These are phyloP conservation scores for Suillus sp. DNA, from an alignment of 768 basidiomycete species.

Conservation along the genomic window DNA sequence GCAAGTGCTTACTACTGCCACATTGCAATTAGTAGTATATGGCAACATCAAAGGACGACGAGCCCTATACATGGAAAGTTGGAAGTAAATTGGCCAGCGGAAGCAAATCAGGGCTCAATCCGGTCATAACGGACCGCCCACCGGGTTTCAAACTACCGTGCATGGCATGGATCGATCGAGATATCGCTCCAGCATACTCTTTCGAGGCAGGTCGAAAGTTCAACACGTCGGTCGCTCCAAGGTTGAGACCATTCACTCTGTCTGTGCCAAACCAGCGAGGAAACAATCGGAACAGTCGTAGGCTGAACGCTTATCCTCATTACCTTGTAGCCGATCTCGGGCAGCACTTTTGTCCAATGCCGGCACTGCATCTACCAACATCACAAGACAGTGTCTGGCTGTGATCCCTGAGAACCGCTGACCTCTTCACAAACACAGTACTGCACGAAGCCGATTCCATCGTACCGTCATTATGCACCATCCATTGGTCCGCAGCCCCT, in stretches of 20 bases:
- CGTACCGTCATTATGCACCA: not conserved
- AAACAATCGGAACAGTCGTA: not conserved
- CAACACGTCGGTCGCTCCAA: not conserved
- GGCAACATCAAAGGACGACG: not conserved
- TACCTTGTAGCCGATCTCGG: not conserved
- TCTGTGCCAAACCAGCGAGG: not conserved
- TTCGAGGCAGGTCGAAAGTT: not conserved
- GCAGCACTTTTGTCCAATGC: not conserved
- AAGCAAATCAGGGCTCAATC: constrained; percentile 2
- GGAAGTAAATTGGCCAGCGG: not conserved
- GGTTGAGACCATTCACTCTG: not conserved
- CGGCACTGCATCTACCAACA: not conserved
- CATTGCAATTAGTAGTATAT: constrained; percentile 3
- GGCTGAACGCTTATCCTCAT: not conserved
- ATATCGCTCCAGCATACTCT: not conserved
- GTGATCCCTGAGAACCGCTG: not conserved
- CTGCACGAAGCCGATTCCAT: not conserved
- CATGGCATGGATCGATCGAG: not conserved
- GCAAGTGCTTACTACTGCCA: not conserved
- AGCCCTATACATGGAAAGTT: not conserved
- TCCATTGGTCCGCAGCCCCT: not conserved
- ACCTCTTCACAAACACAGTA: not conserved
- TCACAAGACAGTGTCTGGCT: not conserved
- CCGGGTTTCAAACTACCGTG: constrained; percentile 1
- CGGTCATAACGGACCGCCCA: not conserved